These are phyloP conservation scores for Solioccasus polychromus DNA, from an alignment of 768 basidiomycete genomes.

Conservation along the genomic window DNA sequence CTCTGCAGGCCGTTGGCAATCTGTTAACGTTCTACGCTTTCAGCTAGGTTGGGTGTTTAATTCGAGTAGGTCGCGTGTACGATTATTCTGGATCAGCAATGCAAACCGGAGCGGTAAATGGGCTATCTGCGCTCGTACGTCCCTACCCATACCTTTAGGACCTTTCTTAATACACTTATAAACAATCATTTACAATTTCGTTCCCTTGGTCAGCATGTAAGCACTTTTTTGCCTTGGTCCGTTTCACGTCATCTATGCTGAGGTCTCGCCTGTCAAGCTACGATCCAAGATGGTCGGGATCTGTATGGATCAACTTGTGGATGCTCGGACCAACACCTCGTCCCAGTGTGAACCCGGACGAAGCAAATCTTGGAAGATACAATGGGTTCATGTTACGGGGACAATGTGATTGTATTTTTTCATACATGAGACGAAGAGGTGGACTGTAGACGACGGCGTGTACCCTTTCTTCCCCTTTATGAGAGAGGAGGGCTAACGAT, in stretches of 20 bases:
- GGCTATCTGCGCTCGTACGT: conserved; percentile 24
- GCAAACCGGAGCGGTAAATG: conserved; percentile 14
- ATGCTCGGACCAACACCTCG: conserved; percentile 23
- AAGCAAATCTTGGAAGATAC: conserved; percentile 27
- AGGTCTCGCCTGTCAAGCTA: conserved; percentile 29
- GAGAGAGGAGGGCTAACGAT: too few relatives aligned
- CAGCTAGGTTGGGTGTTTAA: conserved; percentile 23
- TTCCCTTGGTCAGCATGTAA: conserved; percentile 26
- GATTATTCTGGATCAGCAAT: conserved; percentile 20
- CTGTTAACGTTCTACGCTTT: conserved; percentile 26
- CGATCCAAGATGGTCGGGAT: conserved; percentile 30
- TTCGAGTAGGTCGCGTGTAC: conserved; percentile 25
- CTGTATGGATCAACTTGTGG: conserved; percentile 23
- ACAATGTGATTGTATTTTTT: conserved; percentile 26
- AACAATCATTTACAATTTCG: conserved; percentile 32
- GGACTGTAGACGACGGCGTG: conserved; percentile 32
- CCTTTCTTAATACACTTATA: neutral
- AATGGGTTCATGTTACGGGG: conserved; percentile 26
- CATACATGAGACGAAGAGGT: conserved; percentile 25
- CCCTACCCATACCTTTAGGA: neutral
- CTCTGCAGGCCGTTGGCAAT: conserved; percentile 22
- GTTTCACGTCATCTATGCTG: conserved; percentile 27
- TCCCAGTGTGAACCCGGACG: conserved; percentile 25
- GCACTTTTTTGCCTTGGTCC: conserved; percentile 25
- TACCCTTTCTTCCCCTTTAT: neutral